Conservation (phyloP, 2,329 filamentous ascomycete species). For the Graphilbum ipis-grandicollis region DNA sequence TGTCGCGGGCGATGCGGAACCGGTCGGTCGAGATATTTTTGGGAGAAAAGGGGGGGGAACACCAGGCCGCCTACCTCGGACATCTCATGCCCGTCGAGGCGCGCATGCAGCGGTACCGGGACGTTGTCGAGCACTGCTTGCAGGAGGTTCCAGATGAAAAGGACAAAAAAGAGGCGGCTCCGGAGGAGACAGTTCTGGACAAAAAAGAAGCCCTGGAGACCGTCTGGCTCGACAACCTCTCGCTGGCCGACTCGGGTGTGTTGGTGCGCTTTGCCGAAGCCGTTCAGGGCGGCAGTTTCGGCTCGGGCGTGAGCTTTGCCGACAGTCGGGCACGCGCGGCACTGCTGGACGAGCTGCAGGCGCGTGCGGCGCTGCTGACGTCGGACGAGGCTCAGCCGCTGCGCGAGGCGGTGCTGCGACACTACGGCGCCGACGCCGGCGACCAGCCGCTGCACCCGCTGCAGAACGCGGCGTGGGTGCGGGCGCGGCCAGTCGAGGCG, state of each 20-base stretch:
- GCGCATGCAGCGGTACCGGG: constrained; percentile 27
- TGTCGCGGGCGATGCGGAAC: constrained; percentile 94
- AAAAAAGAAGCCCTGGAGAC: too few relatives aligned
- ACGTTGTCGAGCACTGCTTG: constrained; percentile 18
- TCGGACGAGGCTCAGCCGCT: constrained; percentile 16
- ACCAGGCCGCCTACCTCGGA: too few relatives aligned
- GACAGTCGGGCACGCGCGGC: neutral
- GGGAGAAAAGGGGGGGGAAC: too few relatives aligned
- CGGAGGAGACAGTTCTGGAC: too few relatives aligned
- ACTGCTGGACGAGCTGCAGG: constrained; percentile 5
- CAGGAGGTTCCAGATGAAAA: too few relatives aligned
- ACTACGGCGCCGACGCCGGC: constrained; percentile 9
- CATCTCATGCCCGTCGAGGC: constrained; percentile 27
- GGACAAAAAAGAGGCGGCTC: too few relatives aligned
- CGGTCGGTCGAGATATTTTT: constrained; percentile 76
- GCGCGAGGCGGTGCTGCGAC: constrained; percentile 16
- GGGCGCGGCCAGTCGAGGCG: constrained; percentile 21
- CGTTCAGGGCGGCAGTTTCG: neutral
- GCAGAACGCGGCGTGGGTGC: constrained; percentile 36
- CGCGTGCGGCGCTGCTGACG: constrained; percentile 11
- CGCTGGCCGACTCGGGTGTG: constrained; percentile 25
- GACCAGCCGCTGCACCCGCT: constrained; percentile 38
- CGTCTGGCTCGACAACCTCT: constrained; percentile 30
- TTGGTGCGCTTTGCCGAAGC: constrained; percentile 13
- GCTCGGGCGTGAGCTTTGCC: neutral